Percentiles rank a stretch among this genome's conserved stretches.
These are phyloP conservation scores for Botrytis porri DNA, from an alignment of 2,329 filamentous ascomycete species.

Conservation along the genomic window DNA sequence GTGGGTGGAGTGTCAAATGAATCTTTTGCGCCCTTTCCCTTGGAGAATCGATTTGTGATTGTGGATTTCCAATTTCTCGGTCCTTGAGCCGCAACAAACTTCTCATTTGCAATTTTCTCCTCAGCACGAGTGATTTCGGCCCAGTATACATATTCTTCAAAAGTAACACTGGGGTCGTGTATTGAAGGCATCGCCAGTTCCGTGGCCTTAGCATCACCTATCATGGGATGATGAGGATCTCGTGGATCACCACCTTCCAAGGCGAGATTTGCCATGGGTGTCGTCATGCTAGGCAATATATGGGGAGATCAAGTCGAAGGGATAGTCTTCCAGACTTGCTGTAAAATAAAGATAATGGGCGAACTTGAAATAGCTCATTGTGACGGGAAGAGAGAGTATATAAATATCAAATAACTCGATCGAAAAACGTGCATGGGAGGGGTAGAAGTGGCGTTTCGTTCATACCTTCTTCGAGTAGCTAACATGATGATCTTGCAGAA, in stretches of 20 bases:
- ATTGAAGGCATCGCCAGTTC: conserved; percentile 24
- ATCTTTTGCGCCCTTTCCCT: not conserved
- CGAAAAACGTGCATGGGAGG: not conserved
- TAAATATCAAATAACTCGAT: not conserved
- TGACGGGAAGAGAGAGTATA: not conserved
- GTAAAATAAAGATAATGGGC: not conserved
- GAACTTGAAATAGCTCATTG: too few relatives aligned
- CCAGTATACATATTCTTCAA: conserved; percentile 41
- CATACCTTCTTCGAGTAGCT: conserved; percentile 4
- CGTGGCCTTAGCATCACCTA: conserved; percentile 19
- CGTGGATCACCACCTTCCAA: conserved; percentile 32
- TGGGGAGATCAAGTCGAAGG: not conserved
- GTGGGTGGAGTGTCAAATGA: conserved; percentile 2
- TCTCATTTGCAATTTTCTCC: conserved; percentile 28
- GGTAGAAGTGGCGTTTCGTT: not conserved
- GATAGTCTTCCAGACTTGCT: not conserved
- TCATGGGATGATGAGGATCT: conserved; percentile 24
- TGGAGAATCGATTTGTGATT: conserved; percentile 7
- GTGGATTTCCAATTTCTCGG: conserved; percentile 7
- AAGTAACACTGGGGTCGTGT: conserved; percentile 36
- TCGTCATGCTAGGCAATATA: conserved; percentile 23
- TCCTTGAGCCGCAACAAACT: conserved; percentile 9
- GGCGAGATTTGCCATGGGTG: conserved; percentile 26
- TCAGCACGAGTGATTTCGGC: conserved; percentile 37
- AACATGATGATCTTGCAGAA: conserved; percentile 7